phyloP scores from a whole-genome alignment of 306 rosid genomes.

The Oxytropis ochrocephala region DNA sequence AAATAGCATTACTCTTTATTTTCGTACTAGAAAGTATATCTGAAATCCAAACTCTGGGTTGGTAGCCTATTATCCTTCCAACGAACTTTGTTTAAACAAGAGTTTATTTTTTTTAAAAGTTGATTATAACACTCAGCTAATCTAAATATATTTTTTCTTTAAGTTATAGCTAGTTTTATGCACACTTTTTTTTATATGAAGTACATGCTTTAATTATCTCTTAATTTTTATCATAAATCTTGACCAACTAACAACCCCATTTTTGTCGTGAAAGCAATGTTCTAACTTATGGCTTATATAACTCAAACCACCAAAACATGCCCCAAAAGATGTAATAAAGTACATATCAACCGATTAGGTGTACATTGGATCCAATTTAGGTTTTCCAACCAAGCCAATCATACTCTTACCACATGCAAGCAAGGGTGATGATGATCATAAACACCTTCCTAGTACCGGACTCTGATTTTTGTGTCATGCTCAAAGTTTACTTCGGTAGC shows the following conservation, averaged over 20 bases:
- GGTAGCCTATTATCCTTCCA: too few relatives aligned
- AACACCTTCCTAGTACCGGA: neutral
- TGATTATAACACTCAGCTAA: too few relatives aligned
- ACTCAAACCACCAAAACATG: neutral
- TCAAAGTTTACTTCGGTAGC: conserved; percentile 7
- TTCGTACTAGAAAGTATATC: too few relatives aligned
- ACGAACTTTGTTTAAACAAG: too few relatives aligned
- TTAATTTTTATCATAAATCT: neutral
- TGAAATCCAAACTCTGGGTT: too few relatives aligned
- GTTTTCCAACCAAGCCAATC: conserved; percentile 12
- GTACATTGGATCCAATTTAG: conserved; percentile 23
- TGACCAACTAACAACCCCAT: neutral
- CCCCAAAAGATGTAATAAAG: neutral
- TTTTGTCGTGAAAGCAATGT: conserved; percentile 21
- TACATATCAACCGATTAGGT: neutral
- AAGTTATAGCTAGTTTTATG: neutral
- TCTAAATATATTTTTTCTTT: neutral
- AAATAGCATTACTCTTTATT: too few relatives aligned
- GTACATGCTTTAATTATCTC: neutral
- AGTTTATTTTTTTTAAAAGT: too few relatives aligned
- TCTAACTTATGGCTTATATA: neutral
- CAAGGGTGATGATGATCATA: neutral
- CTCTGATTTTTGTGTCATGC: neutral
- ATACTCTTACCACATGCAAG: conserved; percentile 6
- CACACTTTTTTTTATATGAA: neutral